Percentiles rank a stretch among this genome's conserved stretches.
Conservation (phyloP, 139 green algal species). For the Microglena sp. region DNA sequence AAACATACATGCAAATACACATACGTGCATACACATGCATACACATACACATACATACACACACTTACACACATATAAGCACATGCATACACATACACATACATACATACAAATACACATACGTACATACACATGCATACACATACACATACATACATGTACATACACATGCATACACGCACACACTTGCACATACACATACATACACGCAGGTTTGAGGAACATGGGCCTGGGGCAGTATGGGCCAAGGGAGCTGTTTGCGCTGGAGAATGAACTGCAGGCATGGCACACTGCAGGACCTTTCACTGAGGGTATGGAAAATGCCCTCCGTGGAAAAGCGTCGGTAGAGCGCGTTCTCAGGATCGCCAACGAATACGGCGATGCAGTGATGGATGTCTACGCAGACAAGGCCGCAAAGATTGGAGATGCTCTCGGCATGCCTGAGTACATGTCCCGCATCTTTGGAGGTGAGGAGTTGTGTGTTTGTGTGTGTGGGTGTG, state of each 20-base stretch:
- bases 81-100: no score
- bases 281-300: slow-evolving; percentile 57
- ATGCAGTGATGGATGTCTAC: slow-evolving; percentile 54
- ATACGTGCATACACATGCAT: no score
- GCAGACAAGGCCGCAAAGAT: slow-evolving; percentile 34
- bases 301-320: slow-evolving; percentile 10
- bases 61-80: no score
- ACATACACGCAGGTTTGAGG: slow-evolving; percentile 29
- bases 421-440: slow-evolving; percentile 65
- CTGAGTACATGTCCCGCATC: slow-evolving; percentile 35
- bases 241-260: slow-evolving; percentile 64
- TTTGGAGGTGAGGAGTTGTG: slow-evolving; percentile 86
- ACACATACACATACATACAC: no score
- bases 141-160: no score
- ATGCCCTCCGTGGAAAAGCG: slow-evolving; percentile 47
- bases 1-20: no score
- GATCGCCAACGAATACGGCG: slow-evolving; percentile 65
- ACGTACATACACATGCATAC: no score
- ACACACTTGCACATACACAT: not conserved
- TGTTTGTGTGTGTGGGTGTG: no score
- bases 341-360: slow-evolving; percentile 72
- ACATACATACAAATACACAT: no score
- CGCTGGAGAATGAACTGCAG: slow-evolving; percentile 78
- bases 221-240: slow-evolving; percentile 75
- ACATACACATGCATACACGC: slow-evolving; percentile 38